A percentile compares a stretch with the other conserved stretches of the same genome.
Conservation (phyloP, 2,329 filamentous ascomycete species). For the Basipetospora chlamydospora region DNA sequence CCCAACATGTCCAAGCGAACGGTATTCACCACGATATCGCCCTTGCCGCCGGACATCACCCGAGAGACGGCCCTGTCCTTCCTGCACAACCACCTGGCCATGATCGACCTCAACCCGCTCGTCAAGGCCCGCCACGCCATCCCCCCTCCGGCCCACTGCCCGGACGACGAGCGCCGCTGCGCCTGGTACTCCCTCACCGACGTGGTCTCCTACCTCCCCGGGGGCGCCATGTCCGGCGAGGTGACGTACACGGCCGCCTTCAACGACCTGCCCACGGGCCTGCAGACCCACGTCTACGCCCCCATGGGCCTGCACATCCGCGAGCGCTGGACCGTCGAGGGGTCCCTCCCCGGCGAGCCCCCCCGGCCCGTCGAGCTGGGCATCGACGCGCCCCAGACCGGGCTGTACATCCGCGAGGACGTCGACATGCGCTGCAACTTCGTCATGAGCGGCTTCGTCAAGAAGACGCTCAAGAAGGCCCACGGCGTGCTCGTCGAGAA, state of each 20-base stretch:
- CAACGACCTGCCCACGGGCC: slow-evolving; percentile 53
- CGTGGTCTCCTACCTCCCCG: slow-evolving; percentile 60
- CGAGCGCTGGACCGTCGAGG: slow-evolving; percentile 63
- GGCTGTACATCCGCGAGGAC: slow-evolving; percentile 74
- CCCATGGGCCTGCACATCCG: slow-evolving; percentile 69
- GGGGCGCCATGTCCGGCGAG: slow-evolving; percentile 37
- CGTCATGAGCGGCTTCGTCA: slow-evolving; percentile 62
- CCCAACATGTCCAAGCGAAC: slow-evolving; percentile 63
- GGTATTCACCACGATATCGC: slow-evolving; percentile 65
- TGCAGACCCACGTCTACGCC: slow-evolving; percentile 75
- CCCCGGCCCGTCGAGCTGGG: slow-evolving; percentile 51
- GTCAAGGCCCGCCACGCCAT: slow-evolving; percentile 59
- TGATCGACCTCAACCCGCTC: slow-evolving; percentile 81
- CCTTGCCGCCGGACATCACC: slow-evolving; percentile 53
- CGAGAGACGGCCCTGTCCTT: slow-evolving; percentile 59
- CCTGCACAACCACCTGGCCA: slow-evolving; percentile 63
- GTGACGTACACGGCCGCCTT: slow-evolving; percentile 72
- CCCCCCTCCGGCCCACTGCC: slow-evolving; percentile 49
- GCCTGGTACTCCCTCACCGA: slow-evolving; percentile 72
- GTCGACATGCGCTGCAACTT: slow-evolving; percentile 69
- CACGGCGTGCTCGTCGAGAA: slow-evolving; percentile 49
- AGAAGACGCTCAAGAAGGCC: slow-evolving; percentile 65
- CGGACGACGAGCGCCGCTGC: slow-evolving; percentile 52
- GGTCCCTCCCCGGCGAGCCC: slow-evolving; percentile 56
- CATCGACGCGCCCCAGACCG: slow-evolving; percentile 47